These are phyloP conservation scores for Paspalum notatum DNA, from an alignment of 176 grass and related monocot genomes.

Conservation along the genomic window DNA sequence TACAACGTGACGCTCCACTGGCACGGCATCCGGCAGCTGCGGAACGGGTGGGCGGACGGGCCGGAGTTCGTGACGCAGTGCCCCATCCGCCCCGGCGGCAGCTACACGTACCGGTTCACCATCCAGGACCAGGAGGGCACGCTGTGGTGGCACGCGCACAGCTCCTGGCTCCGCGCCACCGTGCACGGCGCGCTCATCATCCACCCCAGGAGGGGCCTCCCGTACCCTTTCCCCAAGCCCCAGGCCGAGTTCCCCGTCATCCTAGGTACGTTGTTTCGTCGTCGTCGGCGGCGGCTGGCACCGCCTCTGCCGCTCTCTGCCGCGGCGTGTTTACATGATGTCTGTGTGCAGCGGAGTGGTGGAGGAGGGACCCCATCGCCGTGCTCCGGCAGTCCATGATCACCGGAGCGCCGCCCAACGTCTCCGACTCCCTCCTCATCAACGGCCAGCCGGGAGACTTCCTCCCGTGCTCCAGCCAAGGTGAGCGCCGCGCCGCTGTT, in stretches of 20 bases:
- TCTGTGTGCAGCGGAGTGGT: constrained; percentile 73
- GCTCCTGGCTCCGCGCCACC: constrained; percentile 82
- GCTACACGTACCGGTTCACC: constrained; percentile 83
- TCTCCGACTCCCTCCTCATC: constrained; percentile 76
- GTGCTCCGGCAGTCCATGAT: constrained; percentile 68
- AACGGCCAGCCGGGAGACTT: constrained; percentile 92
- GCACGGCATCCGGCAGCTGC: constrained; percentile 74
- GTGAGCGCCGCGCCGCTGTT: not conserved
- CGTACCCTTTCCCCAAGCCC: constrained; percentile 75
- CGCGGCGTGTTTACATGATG: not conserved
- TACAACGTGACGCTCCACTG: constrained; percentile 97
- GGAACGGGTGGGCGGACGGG: constrained; percentile 73
- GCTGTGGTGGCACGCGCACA: constrained; percentile 94
- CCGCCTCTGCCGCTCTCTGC: not conserved
- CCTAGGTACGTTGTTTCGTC: constrained; percentile 40
- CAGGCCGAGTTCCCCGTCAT: constrained; percentile 64
- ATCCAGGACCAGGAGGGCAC: constrained; percentile 75
- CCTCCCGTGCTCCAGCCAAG: constrained; percentile 72
- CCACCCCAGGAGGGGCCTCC: constrained; percentile 54
- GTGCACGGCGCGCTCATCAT: constrained; percentile 88
- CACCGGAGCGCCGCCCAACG: constrained; percentile 79
- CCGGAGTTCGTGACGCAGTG: constrained; percentile 73
- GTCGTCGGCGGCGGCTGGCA: too few species aligned
- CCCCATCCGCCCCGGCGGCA: constrained; percentile 64
- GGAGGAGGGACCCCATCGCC: constrained; percentile 67